A percentile compares a stretch with the other conserved stretches of the same genome.
phyloP scores from a whole-genome alignment of 495 filamentous ascomycete species.

The Trichoderma asperelloides region DNA sequence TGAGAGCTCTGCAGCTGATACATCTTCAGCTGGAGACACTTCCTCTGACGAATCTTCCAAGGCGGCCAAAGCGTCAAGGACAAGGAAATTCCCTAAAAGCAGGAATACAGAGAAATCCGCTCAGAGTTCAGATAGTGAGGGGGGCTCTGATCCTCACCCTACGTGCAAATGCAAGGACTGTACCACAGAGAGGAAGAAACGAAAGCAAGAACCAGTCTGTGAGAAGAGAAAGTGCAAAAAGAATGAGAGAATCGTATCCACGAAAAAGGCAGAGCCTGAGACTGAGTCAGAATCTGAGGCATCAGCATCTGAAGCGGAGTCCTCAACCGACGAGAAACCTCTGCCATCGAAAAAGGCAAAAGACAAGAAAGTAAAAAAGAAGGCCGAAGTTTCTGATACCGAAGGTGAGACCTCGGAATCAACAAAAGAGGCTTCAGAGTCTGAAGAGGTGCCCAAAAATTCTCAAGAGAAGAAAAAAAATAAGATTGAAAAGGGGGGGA shows the following conservation, averaged over 20 bases:
- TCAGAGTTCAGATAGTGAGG: neutral
- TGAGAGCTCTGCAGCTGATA: neutral
- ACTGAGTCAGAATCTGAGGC: neutral
- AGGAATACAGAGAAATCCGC: slow-evolving; percentile 6
- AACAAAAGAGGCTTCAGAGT: neutral
- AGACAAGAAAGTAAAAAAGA: neutral
- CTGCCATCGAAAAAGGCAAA: neutral
- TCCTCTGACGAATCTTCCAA: slow-evolving; percentile 4
- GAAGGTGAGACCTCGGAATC: neutral
- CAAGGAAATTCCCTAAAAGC: slow-evolving; percentile 11
- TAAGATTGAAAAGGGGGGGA: neutral
- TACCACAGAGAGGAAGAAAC: slow-evolving; percentile 13
- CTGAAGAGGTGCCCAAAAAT: neutral
- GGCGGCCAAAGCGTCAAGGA: neutral
- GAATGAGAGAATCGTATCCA: slow-evolving; percentile 9
- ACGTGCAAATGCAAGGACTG: slow-evolving; percentile 23
- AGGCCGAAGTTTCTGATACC: neutral
- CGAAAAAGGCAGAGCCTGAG: slow-evolving; percentile 3
- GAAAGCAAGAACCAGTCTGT: slow-evolving; percentile 14
- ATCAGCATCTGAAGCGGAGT: neutral
- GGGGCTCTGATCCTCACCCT: slow-evolving; percentile 14
- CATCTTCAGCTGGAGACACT: slow-evolving; percentile 1
- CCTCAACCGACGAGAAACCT: neutral
- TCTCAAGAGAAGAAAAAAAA: neutral
- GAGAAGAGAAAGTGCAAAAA: slow-evolving; percentile 13